phyloP scores from a whole-genome alignment of 768 basidiomycete genomes.

The Boletus sensibilis region DNA sequence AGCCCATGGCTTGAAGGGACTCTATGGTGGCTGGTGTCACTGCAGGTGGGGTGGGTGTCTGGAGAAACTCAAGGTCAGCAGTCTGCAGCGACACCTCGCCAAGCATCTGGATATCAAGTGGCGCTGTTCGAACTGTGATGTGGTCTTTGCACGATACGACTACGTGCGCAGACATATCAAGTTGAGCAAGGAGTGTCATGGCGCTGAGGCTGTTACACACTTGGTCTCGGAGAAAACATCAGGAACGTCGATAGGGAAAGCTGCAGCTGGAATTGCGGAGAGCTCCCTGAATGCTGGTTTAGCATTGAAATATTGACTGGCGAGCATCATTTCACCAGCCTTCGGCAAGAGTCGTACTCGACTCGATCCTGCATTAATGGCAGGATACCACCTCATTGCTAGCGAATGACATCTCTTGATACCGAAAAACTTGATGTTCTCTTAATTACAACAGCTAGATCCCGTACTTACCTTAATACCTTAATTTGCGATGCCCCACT shows the following conservation, averaged over 20 bases:
- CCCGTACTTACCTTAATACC: background rate
- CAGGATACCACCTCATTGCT: background rate
- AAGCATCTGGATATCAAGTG: constrained; percentile 13
- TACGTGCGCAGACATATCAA: constrained; percentile 10
- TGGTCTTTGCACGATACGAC: constrained; percentile 5
- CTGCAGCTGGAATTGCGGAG: background rate
- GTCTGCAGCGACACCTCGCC: constrained; percentile 7
- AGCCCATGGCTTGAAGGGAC: constrained; percentile 12
- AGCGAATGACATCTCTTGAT: background rate
- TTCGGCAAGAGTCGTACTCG: background rate
- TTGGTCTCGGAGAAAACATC: background rate
- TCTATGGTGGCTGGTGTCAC: background rate
- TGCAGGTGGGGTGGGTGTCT: constrained; percentile 11
- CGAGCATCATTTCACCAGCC: background rate
- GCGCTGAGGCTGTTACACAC: background rate
- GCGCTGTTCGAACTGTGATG: constrained; percentile 11
- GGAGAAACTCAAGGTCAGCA: constrained; percentile 12
- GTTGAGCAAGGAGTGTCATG: constrained; percentile 2
- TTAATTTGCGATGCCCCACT: too few species aligned
- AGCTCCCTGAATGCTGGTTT: background rate
- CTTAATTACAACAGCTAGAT: background rate
- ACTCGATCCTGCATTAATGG: background rate
- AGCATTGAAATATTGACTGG: background rate
- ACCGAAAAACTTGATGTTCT: too few species aligned
- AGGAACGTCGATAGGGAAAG: background rate